These are phyloP conservation scores for Aureobasidium sp. DNA, from an alignment of 2,329 filamentous ascomycete genomes.

Conservation along the genomic window DNA sequence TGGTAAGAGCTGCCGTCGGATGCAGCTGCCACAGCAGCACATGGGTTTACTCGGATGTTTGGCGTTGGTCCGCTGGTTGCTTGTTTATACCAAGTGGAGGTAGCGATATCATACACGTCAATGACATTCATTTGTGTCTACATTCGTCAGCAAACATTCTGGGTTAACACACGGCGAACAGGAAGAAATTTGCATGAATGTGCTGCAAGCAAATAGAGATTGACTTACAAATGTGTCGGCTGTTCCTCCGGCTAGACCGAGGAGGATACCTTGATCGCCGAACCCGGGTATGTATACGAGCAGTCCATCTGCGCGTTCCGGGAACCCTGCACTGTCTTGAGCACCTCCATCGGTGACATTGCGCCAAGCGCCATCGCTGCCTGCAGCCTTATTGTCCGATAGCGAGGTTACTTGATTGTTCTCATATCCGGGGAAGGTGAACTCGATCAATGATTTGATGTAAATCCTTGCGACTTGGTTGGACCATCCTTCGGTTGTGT, in stretches of 20 bases:
- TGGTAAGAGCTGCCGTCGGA: slow-evolving; percentile 62
- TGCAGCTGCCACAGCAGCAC: slow-evolving; percentile 66
- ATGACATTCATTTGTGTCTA: slow-evolving; percentile 62
- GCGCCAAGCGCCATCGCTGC: slow-evolving; percentile 56
- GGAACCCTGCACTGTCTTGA: slow-evolving; percentile 60
- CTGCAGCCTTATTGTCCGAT: slow-evolving; percentile 48
- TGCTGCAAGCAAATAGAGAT: too few species aligned
- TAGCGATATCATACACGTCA: slow-evolving; percentile 73
- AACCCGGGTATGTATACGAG: slow-evolving; percentile 72
- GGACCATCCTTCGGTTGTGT: slow-evolving; percentile 62
- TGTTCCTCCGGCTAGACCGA: slow-evolving; percentile 71
- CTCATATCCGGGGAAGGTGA: slow-evolving; percentile 62
- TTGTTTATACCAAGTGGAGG: slow-evolving; percentile 66
- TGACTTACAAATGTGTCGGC: slow-evolving; percentile 55
- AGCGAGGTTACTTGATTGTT: slow-evolving; percentile 58
- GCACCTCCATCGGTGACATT: slow-evolving; percentile 69
- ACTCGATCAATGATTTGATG: slow-evolving; percentile 67
- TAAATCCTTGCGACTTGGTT: slow-evolving; percentile 58
- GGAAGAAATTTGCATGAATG: too few species aligned
- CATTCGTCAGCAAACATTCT: background rate
- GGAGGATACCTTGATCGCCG: slow-evolving; percentile 64
- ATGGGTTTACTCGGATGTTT: slow-evolving; percentile 55
- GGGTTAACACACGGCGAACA: too few species aligned
- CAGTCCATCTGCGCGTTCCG: slow-evolving; percentile 65
- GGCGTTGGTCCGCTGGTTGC: slow-evolving; percentile 55